Conservation (phyloP, 129 eudicot genomes). For the Artemisia tridentata region DNA sequence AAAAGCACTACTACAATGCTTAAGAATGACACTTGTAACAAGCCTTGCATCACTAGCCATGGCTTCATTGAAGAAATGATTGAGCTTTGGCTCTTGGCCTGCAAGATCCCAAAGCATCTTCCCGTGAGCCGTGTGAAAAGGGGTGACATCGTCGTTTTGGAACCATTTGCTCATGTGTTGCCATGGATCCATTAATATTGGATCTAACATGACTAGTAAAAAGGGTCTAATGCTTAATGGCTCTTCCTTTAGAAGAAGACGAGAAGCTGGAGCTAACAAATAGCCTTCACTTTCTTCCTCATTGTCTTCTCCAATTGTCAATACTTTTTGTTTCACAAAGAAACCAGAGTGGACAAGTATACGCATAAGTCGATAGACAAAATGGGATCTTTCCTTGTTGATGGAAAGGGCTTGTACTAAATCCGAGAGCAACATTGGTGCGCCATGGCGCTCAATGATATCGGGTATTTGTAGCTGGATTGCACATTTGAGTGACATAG, state of each 20-base stretch:
- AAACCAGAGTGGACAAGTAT: slow-evolving; percentile 33
- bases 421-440: slow-evolving; percentile 24
- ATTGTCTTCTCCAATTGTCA: background rate
- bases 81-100: slow-evolving; percentile 16
- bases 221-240: slow-evolving; percentile 27
- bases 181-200: slow-evolving; percentile 20
- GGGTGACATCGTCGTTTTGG: slow-evolving; percentile 15
- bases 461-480: slow-evolving; percentile 49
- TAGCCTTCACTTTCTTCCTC: slow-evolving; percentile 22
- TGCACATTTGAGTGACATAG: slow-evolving; percentile 40
- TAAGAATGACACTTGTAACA: slow-evolving; percentile 17
- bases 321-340: slow-evolving; percentile 6
- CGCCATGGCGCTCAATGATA: slow-evolving; percentile 30
- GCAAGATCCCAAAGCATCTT: slow-evolving; percentile 11
- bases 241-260: slow-evolving; percentile 26
- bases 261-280: slow-evolving; percentile 32
- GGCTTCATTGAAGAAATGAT: slow-evolving; percentile 26
- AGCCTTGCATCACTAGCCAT: slow-evolving; percentile 39
- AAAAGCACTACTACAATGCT: slow-evolving; percentile 5
- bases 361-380: slow-evolving; percentile 26
- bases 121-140: slow-evolving; percentile 22
- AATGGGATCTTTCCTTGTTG: slow-evolving; percentile 15
- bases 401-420: slow-evolving; percentile 16
- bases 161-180: slow-evolving; percentile 31
- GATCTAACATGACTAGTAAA: slow-evolving; percentile 24